Evolutionary conservation across 805 yeast genomes (phyloP).

Genomic region (Pichia kluyveri): DNA sequence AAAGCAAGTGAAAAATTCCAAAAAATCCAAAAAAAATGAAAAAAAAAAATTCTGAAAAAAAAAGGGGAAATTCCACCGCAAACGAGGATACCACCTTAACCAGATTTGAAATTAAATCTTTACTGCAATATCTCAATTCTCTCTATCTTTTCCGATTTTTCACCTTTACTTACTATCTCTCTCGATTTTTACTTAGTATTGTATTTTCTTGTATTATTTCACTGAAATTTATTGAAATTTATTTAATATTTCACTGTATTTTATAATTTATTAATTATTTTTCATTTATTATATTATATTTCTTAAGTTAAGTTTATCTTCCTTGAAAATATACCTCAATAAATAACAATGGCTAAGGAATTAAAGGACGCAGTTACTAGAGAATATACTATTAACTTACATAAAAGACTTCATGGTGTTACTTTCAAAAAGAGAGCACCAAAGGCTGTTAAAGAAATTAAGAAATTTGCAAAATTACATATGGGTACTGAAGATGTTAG

Average conservation of each 20-base stretch:
- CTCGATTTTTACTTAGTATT: no score
- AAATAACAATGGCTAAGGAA: constrained; percentile 39
- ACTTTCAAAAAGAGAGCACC: constrained; percentile 99
- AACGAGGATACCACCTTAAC: no score
- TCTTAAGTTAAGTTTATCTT: not conserved
- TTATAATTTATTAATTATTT: not conserved
- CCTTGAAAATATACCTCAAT: not conserved
- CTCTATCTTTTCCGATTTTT: no score
- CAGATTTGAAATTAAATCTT: no score
- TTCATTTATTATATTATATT: not conserved
- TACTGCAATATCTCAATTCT: no score
- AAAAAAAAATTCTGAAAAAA: no score
- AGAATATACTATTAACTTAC: constrained; percentile 99
- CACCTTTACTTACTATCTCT: no score
- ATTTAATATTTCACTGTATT: not conserved
- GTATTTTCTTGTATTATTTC: not conserved
- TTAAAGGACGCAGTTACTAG: constrained; percentile 99
- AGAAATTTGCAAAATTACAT: constrained; percentile 96
- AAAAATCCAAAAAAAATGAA: no score
- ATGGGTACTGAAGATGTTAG: constrained; percentile 99
- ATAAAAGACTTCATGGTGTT: constrained; percentile 98
- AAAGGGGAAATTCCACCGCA: no score
- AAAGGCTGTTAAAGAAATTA: constrained; percentile 98
- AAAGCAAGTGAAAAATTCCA: no score
- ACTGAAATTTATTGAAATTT: not conserved